Evolutionary conservation across 2,329 filamentous ascomycete species (phyloP).

Genomic region (Colletotrichum siamense): DNA sequence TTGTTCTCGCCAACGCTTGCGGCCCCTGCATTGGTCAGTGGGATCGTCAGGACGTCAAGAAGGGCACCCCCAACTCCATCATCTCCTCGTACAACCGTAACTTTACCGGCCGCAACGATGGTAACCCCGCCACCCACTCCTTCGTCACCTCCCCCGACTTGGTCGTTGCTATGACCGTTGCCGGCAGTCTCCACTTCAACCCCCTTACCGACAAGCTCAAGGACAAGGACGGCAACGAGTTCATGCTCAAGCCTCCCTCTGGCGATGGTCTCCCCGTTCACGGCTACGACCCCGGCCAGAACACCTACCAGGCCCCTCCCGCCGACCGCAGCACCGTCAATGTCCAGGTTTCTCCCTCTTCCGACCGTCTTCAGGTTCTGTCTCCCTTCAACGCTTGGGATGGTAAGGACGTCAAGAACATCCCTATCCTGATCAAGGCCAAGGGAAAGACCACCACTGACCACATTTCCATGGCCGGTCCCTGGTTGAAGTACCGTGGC

Average conservation of each 20-base stretch:
- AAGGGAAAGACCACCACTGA: slow-evolving; percentile 97
- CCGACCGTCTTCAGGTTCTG: slow-evolving; percentile 93
- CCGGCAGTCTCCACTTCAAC: slow-evolving; percentile 90
- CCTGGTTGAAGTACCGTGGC: slow-evolving; percentile 98
- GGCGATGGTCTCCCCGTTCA: slow-evolving; percentile 80
- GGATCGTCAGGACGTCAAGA: slow-evolving; percentile 92
- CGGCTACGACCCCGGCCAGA: slow-evolving; percentile 88
- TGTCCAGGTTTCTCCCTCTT: slow-evolving; percentile 86
- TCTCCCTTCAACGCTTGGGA: slow-evolving; percentile 88
- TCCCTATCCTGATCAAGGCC: slow-evolving; percentile 95
- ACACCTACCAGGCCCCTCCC: slow-evolving; percentile 97
- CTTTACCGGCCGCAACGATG: slow-evolving; percentile 98
- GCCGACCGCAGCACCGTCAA: slow-evolving; percentile 73
- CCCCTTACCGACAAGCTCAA: slow-evolving; percentile 90
- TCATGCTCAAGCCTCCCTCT: slow-evolving; percentile 80
- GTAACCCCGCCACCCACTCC: slow-evolving; percentile 92
- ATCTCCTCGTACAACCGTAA: slow-evolving; percentile 99
- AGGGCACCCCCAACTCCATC: slow-evolving; percentile 95
- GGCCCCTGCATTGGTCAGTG: slow-evolving; percentile 94
- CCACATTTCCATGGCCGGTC: slow-evolving; percentile 96
- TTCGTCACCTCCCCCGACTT: slow-evolving; percentile 93
- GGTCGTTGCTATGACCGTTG: slow-evolving; percentile 84
- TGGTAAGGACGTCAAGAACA: slow-evolving; percentile 83
- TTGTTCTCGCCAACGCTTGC: slow-evolving; percentile 95
- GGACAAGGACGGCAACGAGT: slow-evolving; percentile 96